These are phyloP conservation scores for Tuber borchii DNA, from an alignment of 495 filamentous ascomycete species.

Conservation along the genomic window DNA sequence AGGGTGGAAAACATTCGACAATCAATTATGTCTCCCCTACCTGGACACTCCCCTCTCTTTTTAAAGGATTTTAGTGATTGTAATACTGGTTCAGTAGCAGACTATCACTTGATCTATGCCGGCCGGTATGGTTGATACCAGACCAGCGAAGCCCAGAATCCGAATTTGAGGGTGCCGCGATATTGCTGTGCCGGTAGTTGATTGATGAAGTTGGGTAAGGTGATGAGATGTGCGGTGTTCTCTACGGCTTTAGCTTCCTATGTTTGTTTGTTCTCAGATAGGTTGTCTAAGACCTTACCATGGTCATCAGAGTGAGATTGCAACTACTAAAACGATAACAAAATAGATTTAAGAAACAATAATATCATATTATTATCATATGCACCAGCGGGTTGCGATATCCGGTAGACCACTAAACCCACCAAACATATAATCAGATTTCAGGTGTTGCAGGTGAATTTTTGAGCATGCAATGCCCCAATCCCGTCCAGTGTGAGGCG, in stretches of 20 bases:
- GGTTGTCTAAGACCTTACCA: neutral
- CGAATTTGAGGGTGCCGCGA: too few species aligned
- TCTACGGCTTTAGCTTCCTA: neutral
- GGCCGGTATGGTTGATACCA: too few species aligned
- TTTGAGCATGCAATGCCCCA: neutral
- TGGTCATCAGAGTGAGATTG: neutral
- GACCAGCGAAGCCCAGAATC: too few species aligned
- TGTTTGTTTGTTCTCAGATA: neutral
- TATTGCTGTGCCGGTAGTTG: too few species aligned
- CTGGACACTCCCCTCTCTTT: too few species aligned
- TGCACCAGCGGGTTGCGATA: neutral
- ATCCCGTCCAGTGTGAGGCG: neutral
- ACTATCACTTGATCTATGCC: too few species aligned
- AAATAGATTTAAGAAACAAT: neutral
- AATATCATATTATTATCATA: neutral
- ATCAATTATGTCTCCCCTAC: too few species aligned
- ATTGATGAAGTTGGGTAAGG: neutral
- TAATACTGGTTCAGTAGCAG: too few species aligned
- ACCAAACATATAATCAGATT: neutral
- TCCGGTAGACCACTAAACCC: neutral
- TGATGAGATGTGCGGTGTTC: neutral
- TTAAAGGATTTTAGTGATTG: too few species aligned
- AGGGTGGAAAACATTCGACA: too few species aligned
- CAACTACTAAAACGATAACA: neutral
- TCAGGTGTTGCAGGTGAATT: neutral